A percentile compares a stretch with the other conserved stretches of the same genome.
phyloP scores from a whole-genome alignment of 2,329 filamentous ascomycete species.

The Epichloe baconii region DNA sequence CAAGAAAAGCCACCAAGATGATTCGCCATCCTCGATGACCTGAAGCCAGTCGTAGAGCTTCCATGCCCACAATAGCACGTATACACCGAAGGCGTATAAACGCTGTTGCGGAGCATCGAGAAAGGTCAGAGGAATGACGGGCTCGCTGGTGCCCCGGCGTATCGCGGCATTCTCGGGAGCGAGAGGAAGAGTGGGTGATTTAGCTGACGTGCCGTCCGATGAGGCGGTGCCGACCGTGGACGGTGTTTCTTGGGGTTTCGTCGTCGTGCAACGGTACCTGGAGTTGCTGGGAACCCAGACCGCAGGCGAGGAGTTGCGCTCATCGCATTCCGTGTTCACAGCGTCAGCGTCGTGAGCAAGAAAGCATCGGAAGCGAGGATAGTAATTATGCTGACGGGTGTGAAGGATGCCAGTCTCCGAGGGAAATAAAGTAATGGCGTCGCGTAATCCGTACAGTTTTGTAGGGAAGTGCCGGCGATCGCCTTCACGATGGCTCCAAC shows the following conservation, averaged over 20 bases:
- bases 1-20: constrained; percentile 80
- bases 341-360: constrained; percentile 1
- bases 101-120: constrained; percentile 87
- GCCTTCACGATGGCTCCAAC: not conserved
- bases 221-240: constrained; percentile 18
- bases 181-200: constrained; percentile 27
- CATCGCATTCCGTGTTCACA: constrained; percentile 52
- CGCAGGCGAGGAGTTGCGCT: constrained; percentile 70
- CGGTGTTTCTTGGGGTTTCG: constrained; percentile 20
- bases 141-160: constrained; percentile 26
- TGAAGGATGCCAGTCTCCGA: not conserved
- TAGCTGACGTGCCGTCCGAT: constrained; percentile 17
- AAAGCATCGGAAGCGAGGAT: constrained; percentile 5
- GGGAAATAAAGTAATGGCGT: not conserved
- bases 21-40: constrained; percentile 66
- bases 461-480: not conserved
- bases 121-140: constrained; percentile 67
- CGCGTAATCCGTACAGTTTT: not conserved
- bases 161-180: constrained; percentile 30
- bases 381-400: not conserved
- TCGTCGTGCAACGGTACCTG: constrained; percentile 35
- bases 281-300: constrained; percentile 71
- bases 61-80: constrained; percentile 64
- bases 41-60: constrained; percentile 76
- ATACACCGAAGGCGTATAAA: constrained; percentile 73